A percentile compares a stretch with the other conserved stretches of the same genome.
These are phyloP conservation scores for Agaricus subrufescens DNA, from an alignment of 768 basidiomycete genomes.

Conservation along the genomic window DNA sequence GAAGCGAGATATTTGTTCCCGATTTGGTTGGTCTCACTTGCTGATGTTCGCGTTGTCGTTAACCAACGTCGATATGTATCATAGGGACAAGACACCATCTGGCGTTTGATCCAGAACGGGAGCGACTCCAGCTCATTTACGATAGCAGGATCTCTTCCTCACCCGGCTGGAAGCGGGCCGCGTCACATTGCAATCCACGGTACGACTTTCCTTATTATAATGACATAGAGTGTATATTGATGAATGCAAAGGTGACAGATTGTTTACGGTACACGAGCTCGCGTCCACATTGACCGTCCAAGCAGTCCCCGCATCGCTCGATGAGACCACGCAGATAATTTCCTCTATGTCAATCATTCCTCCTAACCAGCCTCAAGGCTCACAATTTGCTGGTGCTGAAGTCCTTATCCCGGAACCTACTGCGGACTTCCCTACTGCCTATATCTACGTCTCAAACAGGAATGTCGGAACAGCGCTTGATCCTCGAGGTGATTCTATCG, in stretches of 20 bases:
- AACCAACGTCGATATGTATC: constrained; percentile 7
- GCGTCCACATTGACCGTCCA: constrained; percentile 56
- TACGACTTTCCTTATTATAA: constrained; percentile 27
- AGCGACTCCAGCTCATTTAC: constrained; percentile 44
- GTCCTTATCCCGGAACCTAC: constrained; percentile 54
- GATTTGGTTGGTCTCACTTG: constrained; percentile 45
- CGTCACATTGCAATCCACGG: constrained; percentile 33
- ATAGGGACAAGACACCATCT: constrained; percentile 68
- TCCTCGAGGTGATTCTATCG: constrained; percentile 46
- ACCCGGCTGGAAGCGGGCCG: constrained; percentile 62
- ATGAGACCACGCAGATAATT: constrained; percentile 46
- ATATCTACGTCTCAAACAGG: constrained; percentile 67
- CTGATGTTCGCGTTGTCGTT: constrained; percentile 24
- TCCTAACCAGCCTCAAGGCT: constrained; percentile 20
- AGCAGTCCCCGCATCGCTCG: constrained; percentile 44
- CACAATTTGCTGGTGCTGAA: constrained; percentile 51
- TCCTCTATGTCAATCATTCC: constrained; percentile 49
- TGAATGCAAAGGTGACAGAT: constrained; percentile 32
- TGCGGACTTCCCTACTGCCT: constrained; percentile 40
- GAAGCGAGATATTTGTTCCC: constrained; percentile 54
- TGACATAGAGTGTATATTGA: constrained; percentile 22
- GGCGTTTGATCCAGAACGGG: constrained; percentile 48
- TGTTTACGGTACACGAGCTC: constrained; percentile 54
- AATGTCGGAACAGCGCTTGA: constrained; percentile 47
- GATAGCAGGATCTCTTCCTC: constrained; percentile 58